A percentile compares a stretch with the other conserved stretches of the same genome.
Conservation (phyloP, 78 protist genomes). For the Protostelium mycophagum region DNA sequence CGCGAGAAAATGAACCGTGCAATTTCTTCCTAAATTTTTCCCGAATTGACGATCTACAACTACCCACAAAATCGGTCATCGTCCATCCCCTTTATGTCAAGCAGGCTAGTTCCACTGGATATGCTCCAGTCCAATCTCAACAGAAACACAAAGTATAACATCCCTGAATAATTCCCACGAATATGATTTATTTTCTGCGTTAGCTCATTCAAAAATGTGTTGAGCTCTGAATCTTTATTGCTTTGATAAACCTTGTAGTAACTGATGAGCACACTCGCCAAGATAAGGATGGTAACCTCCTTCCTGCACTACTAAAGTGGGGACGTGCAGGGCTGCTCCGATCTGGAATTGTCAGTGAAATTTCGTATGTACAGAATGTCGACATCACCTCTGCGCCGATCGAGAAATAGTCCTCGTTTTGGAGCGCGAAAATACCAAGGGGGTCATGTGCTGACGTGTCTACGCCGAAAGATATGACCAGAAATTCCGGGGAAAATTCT, state of each 20-base stretch:
- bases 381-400: not conserved
- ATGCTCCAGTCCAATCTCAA: no score
- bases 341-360: not conserved
- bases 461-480: not conserved
- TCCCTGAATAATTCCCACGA: no score
- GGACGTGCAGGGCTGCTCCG: not conserved
- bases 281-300: not conserved
- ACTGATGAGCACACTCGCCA: not conserved
- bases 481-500: not conserved
- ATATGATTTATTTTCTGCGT: no score
- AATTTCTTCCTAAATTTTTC: no score
- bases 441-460: not conserved
- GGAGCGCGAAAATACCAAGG: not conserved
- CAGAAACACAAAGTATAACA: no score
- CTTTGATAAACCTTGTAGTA: not conserved
- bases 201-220: no score
- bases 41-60: no score
- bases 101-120: no score
- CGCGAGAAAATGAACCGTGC: no score
- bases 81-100: no score
- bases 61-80: no score
- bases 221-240: no score
- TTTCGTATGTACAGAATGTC: not conserved
- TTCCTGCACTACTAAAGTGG: not conserved
- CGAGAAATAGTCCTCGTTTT: not conserved